A percentile compares a stretch with the other conserved stretches of the same genome.
Conservation (phyloP, 139 green algal species). For the Chlamydomonas eustigma region DNA sequence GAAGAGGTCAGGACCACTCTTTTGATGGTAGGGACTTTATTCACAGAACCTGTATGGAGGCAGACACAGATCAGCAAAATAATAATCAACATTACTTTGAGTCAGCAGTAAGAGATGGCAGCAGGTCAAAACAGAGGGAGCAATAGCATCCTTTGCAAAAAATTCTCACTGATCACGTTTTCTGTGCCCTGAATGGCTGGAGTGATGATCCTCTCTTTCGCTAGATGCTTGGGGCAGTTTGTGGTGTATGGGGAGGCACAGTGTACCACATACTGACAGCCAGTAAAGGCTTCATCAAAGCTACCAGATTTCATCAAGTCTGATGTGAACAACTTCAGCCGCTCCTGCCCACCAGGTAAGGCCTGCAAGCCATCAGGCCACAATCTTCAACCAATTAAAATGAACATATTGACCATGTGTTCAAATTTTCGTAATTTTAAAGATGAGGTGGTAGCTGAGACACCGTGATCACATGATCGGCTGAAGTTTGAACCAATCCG, state of each 20-base stretch:
- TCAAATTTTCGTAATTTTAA: too few species aligned
- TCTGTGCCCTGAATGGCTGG: conserved; percentile 47
- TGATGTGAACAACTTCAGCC: conserved; percentile 47
- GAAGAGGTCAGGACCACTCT: conserved; percentile 58
- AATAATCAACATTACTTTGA: too few species aligned
- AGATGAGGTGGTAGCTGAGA: too few species aligned
- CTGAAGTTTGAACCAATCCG: too few species aligned
- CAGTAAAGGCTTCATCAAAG: conserved; percentile 37
- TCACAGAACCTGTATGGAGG: conserved; percentile 27
- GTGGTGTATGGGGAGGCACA: conserved; percentile 44
- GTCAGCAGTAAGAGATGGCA: too few species aligned
- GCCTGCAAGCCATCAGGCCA: too few species aligned
- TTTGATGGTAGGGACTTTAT: conserved; percentile 35
- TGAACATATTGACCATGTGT: too few species aligned
- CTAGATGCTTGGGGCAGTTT: not conserved
- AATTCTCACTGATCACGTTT: conserved; percentile 47
- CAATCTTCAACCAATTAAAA: too few species aligned
- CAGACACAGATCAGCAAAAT: not conserved
- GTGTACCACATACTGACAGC: conserved; percentile 57
- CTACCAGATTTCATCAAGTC: conserved; percentile 29
- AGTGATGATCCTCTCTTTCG: conserved; percentile 7
- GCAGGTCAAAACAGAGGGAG: too few species aligned
- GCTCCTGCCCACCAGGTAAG: conserved; percentile 39
- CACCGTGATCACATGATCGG: too few species aligned
- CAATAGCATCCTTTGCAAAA: not conserved